Conservation (phyloP, 768 basidiomycete genomes). For the Phanerochaete carnosa region DNA sequence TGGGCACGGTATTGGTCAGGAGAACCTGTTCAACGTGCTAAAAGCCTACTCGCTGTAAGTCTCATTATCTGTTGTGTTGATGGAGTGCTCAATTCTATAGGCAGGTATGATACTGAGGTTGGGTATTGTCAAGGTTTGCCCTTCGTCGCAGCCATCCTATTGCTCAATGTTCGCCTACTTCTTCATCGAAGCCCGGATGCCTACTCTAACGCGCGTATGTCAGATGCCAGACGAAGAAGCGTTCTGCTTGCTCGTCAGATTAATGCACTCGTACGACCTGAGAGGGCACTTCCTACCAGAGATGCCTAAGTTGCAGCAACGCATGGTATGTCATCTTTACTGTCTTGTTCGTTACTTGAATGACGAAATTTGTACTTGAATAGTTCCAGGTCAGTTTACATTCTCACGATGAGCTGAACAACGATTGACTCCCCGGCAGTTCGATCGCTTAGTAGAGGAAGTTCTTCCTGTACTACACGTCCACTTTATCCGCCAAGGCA, state of each 20-base stretch:
- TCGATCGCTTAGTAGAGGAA: conserved; percentile 93
- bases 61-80: background rate
- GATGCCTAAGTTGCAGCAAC: conserved; percentile 95
- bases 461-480: conserved; percentile 87
- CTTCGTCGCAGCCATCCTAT: conserved; percentile 90
- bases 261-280: conserved; percentile 96
- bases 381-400: conserved; percentile 56
- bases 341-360: background rate
- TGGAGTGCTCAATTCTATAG: background rate
- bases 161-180: conserved; percentile 76
- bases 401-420: background rate
- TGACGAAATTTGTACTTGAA: background rate
- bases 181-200: background rate
- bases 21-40: conserved; percentile 95
- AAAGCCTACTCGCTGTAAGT: conserved; percentile 94
- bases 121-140: conserved; percentile 98
- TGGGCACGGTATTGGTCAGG: conserved; percentile 92
- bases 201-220: background rate
- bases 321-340: conserved; percentile 56
- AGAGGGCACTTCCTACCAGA: conserved; percentile 98
- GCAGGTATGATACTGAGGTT: conserved; percentile 84
- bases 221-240: conserved; percentile 99
- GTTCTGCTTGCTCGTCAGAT: conserved; percentile 88
- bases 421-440: conserved; percentile 41
- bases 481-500: conserved; percentile 89